A percentile compares a stretch with the other conserved stretches of the same genome.
Evolutionary conservation across 2,329 filamentous ascomycete species (phyloP).

Genomic region (Basipetospora chlamydospora): DNA sequence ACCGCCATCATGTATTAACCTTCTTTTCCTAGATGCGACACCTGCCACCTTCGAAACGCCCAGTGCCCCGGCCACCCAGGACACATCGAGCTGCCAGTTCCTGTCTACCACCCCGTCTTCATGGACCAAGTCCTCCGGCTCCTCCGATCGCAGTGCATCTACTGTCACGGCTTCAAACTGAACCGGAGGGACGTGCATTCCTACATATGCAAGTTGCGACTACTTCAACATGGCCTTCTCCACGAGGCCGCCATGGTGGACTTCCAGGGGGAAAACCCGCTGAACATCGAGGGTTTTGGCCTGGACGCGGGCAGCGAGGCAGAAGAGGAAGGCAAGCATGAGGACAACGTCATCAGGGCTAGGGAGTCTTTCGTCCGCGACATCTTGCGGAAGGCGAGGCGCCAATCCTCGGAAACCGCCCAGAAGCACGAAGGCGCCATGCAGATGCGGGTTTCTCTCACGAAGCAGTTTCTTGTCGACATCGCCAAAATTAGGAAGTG

Average conservation of each 20-base stretch:
- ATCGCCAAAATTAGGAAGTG: constrained; percentile 60
- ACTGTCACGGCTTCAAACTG: constrained; percentile 78
- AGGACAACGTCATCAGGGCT: constrained; percentile 25
- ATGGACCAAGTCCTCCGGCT: constrained; percentile 83
- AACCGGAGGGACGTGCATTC: constrained; percentile 62
- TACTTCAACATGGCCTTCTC: constrained; percentile 73
- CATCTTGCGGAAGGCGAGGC: constrained; percentile 42
- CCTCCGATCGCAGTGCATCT: constrained; percentile 74
- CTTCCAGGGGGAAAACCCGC: constrained; percentile 29
- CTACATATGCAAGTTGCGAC: constrained; percentile 68
- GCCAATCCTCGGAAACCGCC: constrained; percentile 19
- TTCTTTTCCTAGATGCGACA: constrained; percentile 54
- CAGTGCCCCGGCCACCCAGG: constrained; percentile 86
- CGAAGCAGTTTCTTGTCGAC: constrained; percentile 68
- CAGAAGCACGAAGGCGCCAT: constrained; percentile 74
- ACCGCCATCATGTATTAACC: not conserved
- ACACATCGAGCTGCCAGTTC: constrained; percentile 86
- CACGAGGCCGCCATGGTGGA: constrained; percentile 50
- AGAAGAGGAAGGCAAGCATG: constrained; percentile 45
- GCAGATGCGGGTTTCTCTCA: constrained; percentile 58
- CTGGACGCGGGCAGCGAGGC: constrained; percentile 42
- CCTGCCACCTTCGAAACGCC: constrained; percentile 71
- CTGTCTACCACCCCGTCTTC: constrained; percentile 92
- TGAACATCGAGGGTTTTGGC: constrained; percentile 23
- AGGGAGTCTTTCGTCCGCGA: constrained; percentile 31